phyloP scores from a whole-genome alignment of 257 asterid species.

The Henckelia pumila region DNA sequence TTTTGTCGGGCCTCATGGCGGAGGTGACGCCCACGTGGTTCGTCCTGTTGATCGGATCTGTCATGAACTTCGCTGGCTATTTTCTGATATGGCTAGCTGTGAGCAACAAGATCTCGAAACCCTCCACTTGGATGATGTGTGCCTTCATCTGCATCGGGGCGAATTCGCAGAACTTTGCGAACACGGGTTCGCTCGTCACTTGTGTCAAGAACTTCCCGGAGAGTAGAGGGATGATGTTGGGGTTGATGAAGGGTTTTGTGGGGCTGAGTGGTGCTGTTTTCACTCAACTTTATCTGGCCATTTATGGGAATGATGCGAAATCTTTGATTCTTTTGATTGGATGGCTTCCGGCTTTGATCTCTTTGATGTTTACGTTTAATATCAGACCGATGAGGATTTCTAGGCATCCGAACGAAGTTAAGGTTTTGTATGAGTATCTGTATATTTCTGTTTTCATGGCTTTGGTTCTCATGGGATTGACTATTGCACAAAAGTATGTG shows the following conservation, averaged over 20 bases:
- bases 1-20: constrained; percentile 35
- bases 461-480: constrained; percentile 27
- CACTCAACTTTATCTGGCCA: constrained; percentile 37
- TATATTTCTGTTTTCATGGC: constrained; percentile 27
- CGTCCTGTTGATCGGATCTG: constrained; percentile 32
- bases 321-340: constrained; percentile 36
- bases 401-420: constrained; percentile 37
- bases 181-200: constrained; percentile 37
- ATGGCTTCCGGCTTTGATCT: constrained; percentile 43
- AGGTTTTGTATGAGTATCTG: constrained; percentile 30
- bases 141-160: constrained; percentile 39
- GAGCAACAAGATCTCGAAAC: constrained; percentile 21
- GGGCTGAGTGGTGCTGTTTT: constrained; percentile 45
- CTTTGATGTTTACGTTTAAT: constrained; percentile 28
- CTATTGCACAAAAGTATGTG: constrained; percentile 31
- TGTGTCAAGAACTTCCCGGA: constrained; percentile 43
- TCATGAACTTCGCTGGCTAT: constrained; percentile 34
- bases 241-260: constrained; percentile 40
- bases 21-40: constrained; percentile 39
- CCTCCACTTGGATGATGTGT: constrained; percentile 37
- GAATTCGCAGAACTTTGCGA: constrained; percentile 38
- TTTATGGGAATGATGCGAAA: constrained; percentile 39
- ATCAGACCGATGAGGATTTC: constrained; percentile 29
- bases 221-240: constrained; percentile 36
- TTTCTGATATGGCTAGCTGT: constrained; percentile 43